Conservation (phyloP, 805 yeast species). For the Lachancea lanzarotensis region DNA sequence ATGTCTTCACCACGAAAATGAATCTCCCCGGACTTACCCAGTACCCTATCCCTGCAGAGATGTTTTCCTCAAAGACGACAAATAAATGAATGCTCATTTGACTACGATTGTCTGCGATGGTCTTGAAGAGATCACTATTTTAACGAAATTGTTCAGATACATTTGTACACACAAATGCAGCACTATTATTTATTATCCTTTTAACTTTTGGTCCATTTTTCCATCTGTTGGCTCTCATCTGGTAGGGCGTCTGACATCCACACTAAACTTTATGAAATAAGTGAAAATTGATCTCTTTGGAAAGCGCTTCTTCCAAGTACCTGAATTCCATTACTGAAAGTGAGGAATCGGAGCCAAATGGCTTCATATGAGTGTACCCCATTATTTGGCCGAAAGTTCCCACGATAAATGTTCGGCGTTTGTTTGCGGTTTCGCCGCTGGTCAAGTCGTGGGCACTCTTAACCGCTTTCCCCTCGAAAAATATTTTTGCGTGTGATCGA, state of each 20-base stretch:
- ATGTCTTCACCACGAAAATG: no score
- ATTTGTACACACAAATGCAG: background rate
- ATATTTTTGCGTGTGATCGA: slow-evolving; percentile 18
- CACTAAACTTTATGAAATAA: background rate
- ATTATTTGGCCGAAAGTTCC: slow-evolving; percentile 7
- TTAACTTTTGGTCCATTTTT: background rate
- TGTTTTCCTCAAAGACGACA: no score
- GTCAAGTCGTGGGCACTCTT: slow-evolving; percentile 14
- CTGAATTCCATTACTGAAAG: slow-evolving; percentile 9
- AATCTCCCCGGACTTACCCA: no score
- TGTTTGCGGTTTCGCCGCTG: slow-evolving; percentile 11
- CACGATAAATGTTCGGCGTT: slow-evolving; percentile 7
- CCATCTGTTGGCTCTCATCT: background rate
- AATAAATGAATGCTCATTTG: no score
- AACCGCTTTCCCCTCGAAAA: slow-evolving; percentile 16
- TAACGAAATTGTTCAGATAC: no score
- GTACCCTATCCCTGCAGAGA: no score
- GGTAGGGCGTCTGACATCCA: background rate
- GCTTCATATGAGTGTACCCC: slow-evolving; percentile 7
- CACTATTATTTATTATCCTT: background rate
- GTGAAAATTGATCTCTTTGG: slow-evolving; percentile 8
- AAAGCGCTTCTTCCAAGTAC: slow-evolving; percentile 6
- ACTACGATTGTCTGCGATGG: no score
- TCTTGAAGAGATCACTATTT: no score
- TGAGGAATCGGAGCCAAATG: slow-evolving; percentile 6